These are phyloP conservation scores for Zygotorulaspora florentina DNA, from an alignment of 805 yeast species.

Conservation along the genomic window DNA sequence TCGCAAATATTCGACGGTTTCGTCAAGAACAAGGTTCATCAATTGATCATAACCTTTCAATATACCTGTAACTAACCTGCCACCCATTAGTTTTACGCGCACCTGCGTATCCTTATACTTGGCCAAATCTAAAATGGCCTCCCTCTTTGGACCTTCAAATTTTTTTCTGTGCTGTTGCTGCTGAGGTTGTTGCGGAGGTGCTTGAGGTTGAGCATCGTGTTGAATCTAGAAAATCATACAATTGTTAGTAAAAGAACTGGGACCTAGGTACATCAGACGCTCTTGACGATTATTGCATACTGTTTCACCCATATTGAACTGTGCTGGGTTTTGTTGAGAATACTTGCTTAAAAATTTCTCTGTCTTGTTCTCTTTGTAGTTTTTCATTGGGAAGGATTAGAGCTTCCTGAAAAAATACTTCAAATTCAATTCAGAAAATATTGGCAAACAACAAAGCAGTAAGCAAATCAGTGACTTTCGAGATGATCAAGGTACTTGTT, in stretches of 20 bases:
- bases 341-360: neutral
- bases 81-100: constrained; percentile 78
- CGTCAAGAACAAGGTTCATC: constrained; percentile 73
- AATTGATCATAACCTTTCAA: constrained; percentile 81
- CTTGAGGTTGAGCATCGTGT: constrained; percentile 13
- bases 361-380: neutral
- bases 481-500: constrained; percentile 10
- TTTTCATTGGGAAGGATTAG: neutral
- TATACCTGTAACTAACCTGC: constrained; percentile 75
- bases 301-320: constrained; percentile 10
- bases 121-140: constrained; percentile 78
- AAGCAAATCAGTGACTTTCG: neutral
- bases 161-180: constrained; percentile 35
- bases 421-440: neutral
- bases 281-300: constrained; percentile 5
- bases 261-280: neutral
- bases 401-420: neutral
- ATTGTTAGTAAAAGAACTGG: neutral
- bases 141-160: constrained; percentile 79
- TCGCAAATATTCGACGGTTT: constrained; percentile 54
- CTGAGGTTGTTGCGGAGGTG: constrained; percentile 24
- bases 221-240: neutral
- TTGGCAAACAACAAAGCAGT: too few relatives aligned
- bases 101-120: constrained; percentile 70
- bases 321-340: neutral